A percentile compares a stretch with the other conserved stretches of the same genome.
These are phyloP conservation scores for Iris macrosiphon DNA, from an alignment of 106 monocot species.

Conservation along the genomic window DNA sequence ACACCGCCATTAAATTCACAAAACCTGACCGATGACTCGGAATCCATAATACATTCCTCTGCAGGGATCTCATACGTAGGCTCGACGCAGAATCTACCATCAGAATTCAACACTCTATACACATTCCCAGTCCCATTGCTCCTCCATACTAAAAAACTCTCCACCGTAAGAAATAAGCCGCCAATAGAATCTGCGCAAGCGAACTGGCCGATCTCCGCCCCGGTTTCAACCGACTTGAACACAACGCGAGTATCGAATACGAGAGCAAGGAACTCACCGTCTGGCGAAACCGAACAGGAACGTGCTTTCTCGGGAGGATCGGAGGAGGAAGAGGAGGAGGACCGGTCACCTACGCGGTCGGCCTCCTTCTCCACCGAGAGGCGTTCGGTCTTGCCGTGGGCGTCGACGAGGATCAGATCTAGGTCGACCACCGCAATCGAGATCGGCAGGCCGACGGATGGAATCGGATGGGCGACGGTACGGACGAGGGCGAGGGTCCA, in stretches of 20 bases:
- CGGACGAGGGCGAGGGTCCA: conserved; percentile 34
- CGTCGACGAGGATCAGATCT: conserved; percentile 39
- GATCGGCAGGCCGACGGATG: conserved; percentile 31
- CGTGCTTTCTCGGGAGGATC: background rate
- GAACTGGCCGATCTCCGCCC: conserved; percentile 39
- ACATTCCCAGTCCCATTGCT: conserved; percentile 45
- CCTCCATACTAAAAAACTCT: conserved; percentile 53
- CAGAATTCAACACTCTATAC: conserved; percentile 28
- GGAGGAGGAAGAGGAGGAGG: background rate
- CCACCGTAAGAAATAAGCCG: conserved; percentile 37
- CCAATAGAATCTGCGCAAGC: conserved; percentile 27
- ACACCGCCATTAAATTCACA: conserved; percentile 37
- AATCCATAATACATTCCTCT: background rate
- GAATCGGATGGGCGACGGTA: conserved; percentile 39
- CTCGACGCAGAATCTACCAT: conserved; percentile 21
- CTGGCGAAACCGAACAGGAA: conserved; percentile 20
- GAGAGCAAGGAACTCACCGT: conserved; percentile 44
- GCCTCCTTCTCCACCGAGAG: conserved; percentile 28
- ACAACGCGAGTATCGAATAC: conserved; percentile 29
- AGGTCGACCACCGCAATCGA: conserved; percentile 27
- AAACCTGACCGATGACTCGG: conserved; percentile 25
- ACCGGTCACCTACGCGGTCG: conserved; percentile 11
- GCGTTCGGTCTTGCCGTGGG: conserved; percentile 32
- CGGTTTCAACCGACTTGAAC: conserved; percentile 40
- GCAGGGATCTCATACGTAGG: conserved; percentile 53